Conservation (phyloP, 352 stramenopile genomes). For the Globisporangium echinulatum region DNA sequence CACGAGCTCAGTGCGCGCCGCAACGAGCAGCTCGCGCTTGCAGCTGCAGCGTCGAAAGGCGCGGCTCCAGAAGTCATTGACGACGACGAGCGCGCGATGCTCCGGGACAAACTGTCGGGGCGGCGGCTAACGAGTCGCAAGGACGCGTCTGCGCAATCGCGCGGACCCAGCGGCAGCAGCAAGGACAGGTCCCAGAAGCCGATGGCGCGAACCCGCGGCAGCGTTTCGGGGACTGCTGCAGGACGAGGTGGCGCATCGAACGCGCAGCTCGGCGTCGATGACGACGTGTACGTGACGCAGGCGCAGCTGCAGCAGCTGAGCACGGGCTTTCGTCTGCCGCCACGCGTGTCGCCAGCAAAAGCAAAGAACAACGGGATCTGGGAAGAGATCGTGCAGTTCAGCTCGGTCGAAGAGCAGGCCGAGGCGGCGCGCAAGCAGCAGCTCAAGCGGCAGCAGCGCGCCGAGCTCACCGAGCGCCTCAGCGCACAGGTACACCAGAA, state of each 20-base stretch:
- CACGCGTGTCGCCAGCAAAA: conserved; percentile 62
- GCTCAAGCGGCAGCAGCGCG: conserved; percentile 20
- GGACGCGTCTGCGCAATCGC: conserved; percentile 14
- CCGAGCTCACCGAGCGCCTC: conserved; percentile 34
- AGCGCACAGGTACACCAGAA: conserved; percentile 50
- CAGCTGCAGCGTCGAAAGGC: conserved; percentile 4
- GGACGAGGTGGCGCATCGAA: too few relatives aligned
- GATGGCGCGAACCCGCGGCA: neutral
- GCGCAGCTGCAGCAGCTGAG: conserved; percentile 66
- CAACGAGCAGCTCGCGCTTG: conserved; percentile 28
- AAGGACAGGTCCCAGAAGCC: conserved; percentile 4
- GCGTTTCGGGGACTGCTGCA: neutral
- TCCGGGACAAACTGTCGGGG: conserved; percentile 14
- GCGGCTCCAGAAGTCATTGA: neutral
- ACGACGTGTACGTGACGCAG: conserved; percentile 62
- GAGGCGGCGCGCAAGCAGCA: conserved; percentile 43
- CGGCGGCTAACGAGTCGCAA: conserved; percentile 16
- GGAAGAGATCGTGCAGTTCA: conserved; percentile 81
- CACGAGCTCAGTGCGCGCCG: conserved; percentile 29
- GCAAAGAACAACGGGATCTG: conserved; percentile 75
- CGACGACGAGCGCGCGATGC: neutral
- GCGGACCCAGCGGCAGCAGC: conserved; percentile 4
- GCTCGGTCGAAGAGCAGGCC: conserved; percentile 55
- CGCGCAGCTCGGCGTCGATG: conserved; percentile 12
- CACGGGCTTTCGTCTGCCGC: conserved; percentile 54